Evolutionary conservation across 106 monocot species (phyloP), one percentile per base, ranked within the genome.

Genomic region (Allium cepa): DNA sequence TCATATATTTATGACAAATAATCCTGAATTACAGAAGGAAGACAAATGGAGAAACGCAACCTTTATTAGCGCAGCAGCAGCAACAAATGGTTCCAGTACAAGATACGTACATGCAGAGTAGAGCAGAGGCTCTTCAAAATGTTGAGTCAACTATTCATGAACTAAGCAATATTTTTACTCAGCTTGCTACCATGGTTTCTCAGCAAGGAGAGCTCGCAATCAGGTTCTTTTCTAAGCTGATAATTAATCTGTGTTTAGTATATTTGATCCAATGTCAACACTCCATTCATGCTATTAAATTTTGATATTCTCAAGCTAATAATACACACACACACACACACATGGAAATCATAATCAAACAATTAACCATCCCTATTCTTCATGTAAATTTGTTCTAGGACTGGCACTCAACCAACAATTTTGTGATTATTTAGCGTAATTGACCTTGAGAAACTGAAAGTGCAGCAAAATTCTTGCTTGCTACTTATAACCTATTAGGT

Each of bases 81-180:
- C 87, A 87, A 49, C 77, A 85, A 61, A 26, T 81, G 69, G 85
- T 88, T 70, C 83, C 85, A 7, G 80, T 93, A 59, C 93, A 86
- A 57, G 93, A 93, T 63, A 86, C 56, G 49, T 93, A 93, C 68
- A 88, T 88, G 88, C 85, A 86, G 75, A 88, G 88, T 75, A 78
- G 93, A 76, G 80, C 93, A 9, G 93, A 88, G 47, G 81, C 93
- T 77, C 93, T 93, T 72, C 91, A 92, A 65, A 90, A 90, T 74
- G 90, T 94, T 45, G 90, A 94, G 68, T 94, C 94, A 69, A 94
- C 94, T 50, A 90, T 94, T 75, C 90, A 84, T 72, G 94, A 94
- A 74, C 74, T 94, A 18, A 71, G 94, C 72, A 90, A 80, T 60
- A 94, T 94, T 16, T 94, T 94, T 63, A 94, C 94, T 47, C 94